A percentile compares a stretch with the other conserved stretches of the same genome.
phyloP scores from a whole-genome alignment of 2,329 filamentous ascomycete genomes.

The Apiospora malaysiana region DNA sequence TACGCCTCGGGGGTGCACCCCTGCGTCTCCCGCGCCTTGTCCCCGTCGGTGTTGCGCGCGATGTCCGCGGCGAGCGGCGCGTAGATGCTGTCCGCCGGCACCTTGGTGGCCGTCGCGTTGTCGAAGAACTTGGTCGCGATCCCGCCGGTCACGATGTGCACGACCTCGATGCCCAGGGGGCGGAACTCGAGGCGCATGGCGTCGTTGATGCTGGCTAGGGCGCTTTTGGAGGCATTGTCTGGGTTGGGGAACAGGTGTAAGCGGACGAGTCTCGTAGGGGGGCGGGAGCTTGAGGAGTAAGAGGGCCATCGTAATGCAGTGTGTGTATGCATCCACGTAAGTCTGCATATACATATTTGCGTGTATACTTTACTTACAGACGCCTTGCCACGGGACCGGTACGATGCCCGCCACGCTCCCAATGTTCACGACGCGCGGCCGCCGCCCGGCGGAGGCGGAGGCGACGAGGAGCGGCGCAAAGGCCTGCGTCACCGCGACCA shows the following conservation, averaged over 20 bases:
- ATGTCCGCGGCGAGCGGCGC: conserved; percentile 26
- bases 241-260: not conserved
- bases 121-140: conserved; percentile 40
- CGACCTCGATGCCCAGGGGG: conserved; percentile 42
- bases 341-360: not conserved
- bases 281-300: not conserved
- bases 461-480: conserved; percentile 46
- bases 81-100: conserved; percentile 27
- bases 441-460: conserved; percentile 30
- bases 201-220: conserved; percentile 45
- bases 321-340: not conserved
- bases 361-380: conserved; percentile 31
- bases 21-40: conserved; percentile 22
- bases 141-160: conserved; percentile 41
- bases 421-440: conserved; percentile 45
- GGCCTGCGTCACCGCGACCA: conserved; percentile 45
- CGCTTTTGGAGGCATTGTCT: conserved; percentile 50
- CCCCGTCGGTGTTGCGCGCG: conserved; percentile 26
- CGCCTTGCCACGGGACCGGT: conserved; percentile 43
- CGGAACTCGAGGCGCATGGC: conserved; percentile 49
- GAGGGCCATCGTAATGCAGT: not conserved
- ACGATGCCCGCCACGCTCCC: conserved; percentile 43
- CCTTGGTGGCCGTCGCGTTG: conserved; percentile 24
- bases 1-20: conserved; percentile 26
- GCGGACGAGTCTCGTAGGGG: not conserved